phyloP scores from a whole-genome alignment of 179 eudicot genomes.

The Spinacia oleracea region DNA sequence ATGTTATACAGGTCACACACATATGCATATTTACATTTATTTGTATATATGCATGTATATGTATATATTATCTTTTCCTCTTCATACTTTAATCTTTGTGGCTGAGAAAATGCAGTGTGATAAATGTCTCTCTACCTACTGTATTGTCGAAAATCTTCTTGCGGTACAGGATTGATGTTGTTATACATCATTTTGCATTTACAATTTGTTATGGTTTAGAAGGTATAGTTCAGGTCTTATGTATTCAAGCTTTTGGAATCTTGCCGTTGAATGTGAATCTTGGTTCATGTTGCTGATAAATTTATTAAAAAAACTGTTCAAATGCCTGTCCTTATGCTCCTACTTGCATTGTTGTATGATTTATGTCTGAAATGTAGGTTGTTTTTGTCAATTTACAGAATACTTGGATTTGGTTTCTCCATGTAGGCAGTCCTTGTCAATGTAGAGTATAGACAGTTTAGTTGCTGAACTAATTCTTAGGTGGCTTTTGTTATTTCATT shows the following conservation, averaged over 20 bases:
- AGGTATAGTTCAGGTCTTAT: neutral
- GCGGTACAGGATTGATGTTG: conserved; percentile 6
- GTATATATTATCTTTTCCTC: neutral
- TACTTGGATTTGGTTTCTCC: neutral
- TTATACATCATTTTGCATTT: neutral
- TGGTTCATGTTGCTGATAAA: neutral
- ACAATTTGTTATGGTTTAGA: neutral
- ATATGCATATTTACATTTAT: neutral
- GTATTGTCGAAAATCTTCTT: neutral
- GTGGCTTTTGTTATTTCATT: neutral
- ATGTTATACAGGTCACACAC: conserved; percentile 30
- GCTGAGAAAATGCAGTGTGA: neutral
- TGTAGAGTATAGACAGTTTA: neutral
- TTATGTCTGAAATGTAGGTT: conserved; percentile 3
- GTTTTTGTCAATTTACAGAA: neutral
- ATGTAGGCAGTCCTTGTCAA: neutral
- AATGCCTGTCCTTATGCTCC: conserved; percentile 10
- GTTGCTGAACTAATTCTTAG: neutral
- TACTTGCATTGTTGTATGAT: neutral
- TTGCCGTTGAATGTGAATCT: neutral
- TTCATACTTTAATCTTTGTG: neutral
- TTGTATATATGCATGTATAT: neutral
- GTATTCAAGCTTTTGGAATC: neutral
- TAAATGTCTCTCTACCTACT: neutral
- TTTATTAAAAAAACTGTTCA: neutral